Evolutionary conservation across 192 early-diverging fungal species (phyloP).

Genomic region (Coemansia sp.): DNA sequence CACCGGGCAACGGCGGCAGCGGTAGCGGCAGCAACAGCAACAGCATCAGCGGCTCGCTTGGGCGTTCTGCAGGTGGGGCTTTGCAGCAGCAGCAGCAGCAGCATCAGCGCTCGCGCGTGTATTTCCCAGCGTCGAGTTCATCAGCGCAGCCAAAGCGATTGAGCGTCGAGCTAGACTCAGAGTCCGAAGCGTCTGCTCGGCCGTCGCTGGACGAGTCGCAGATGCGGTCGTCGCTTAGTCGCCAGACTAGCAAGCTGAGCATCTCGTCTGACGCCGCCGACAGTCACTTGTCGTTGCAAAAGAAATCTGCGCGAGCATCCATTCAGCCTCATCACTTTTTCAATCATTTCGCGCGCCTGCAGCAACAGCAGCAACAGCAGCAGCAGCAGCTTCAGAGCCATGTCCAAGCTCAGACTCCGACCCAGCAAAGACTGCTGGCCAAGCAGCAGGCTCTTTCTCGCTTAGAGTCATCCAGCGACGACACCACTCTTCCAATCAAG

Average conservation of each 20-base stretch:
- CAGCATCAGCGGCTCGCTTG: constrained; percentile 27
- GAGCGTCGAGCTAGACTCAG: constrained; percentile 36
- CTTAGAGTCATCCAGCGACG: constrained; percentile 1
- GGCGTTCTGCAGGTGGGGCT: constrained; percentile 16
- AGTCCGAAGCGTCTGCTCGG: constrained; percentile 38
- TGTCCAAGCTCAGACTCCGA: neutral
- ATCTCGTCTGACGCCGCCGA: constrained; percentile 39
- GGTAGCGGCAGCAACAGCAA: constrained; percentile 3
- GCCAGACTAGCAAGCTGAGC: constrained; percentile 44
- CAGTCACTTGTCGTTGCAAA: constrained; percentile 7
- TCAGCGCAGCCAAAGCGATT: constrained; percentile 23
- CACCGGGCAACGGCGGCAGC: constrained; percentile 17
- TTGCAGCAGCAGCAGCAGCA: constrained; percentile 3
- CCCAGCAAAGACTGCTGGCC: neutral
- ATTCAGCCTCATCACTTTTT: constrained; percentile 38
- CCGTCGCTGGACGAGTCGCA: constrained; percentile 46
- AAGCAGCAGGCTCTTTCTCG: constrained; percentile 11
- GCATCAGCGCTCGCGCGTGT: constrained; percentile 33
- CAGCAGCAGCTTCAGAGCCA: constrained; percentile 4
- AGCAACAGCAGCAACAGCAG: constrained; percentile 16
- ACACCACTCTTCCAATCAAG: neutral
- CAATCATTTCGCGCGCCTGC: constrained; percentile 17
- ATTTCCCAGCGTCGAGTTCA: constrained; percentile 20
- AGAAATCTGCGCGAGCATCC: constrained; percentile 26
- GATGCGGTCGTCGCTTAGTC: constrained; percentile 29